Percentiles rank a stretch among this genome's conserved stretches.
These are phyloP conservation scores for Penicillium lividum DNA, from an alignment of 495 filamentous ascomycete species.

Conservation along the genomic window DNA sequence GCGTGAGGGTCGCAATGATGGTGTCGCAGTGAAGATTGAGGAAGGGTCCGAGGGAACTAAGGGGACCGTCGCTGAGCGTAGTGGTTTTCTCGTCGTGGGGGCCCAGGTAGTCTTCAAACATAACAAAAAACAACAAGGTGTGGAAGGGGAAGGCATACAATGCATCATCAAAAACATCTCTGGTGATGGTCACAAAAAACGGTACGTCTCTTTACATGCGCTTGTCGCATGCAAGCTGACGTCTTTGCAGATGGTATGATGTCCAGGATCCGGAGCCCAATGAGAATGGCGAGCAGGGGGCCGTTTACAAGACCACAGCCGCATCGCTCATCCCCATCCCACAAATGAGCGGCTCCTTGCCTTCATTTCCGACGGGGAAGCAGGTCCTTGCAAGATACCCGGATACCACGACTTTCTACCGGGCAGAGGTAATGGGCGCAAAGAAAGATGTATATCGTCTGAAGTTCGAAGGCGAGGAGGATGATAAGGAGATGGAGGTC, in stretches of 20 bases:
- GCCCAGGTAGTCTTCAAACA: conserved; percentile 87
- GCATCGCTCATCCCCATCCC: conserved; percentile 85
- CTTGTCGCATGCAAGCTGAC: neutral
- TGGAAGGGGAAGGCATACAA: conserved; percentile 73
- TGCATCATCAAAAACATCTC: conserved; percentile 82
- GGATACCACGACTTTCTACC: conserved; percentile 95
- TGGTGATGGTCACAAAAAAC: conserved; percentile 82
- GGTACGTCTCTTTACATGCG: conserved; percentile 39
- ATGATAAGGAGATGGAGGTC: conserved; percentile 77
- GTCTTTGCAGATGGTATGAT: conserved; percentile 61
- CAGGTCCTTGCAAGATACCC: conserved; percentile 82
- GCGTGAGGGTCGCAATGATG: conserved; percentile 43
- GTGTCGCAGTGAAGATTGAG: conserved; percentile 53
- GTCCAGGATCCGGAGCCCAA: conserved; percentile 94
- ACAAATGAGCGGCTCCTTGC: conserved; percentile 53
- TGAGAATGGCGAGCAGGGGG: conserved; percentile 66
- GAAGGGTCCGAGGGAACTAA: conserved; percentile 55
- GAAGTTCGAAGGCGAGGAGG: conserved; percentile 86
- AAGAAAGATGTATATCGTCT: conserved; percentile 66
- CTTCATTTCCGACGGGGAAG: conserved; percentile 75
- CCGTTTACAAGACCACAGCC: conserved; percentile 77
- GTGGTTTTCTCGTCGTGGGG: conserved; percentile 60
- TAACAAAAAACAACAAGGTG: conserved; percentile 66
- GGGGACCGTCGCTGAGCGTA: conserved; percentile 50
- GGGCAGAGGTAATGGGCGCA: conserved; percentile 82